Percentiles rank a stretch among this genome's conserved stretches.
These are phyloP conservation scores for Aspergillus taichungensis DNA, from an alignment of 495 filamentous ascomycete genomes.

Conservation along the genomic window DNA sequence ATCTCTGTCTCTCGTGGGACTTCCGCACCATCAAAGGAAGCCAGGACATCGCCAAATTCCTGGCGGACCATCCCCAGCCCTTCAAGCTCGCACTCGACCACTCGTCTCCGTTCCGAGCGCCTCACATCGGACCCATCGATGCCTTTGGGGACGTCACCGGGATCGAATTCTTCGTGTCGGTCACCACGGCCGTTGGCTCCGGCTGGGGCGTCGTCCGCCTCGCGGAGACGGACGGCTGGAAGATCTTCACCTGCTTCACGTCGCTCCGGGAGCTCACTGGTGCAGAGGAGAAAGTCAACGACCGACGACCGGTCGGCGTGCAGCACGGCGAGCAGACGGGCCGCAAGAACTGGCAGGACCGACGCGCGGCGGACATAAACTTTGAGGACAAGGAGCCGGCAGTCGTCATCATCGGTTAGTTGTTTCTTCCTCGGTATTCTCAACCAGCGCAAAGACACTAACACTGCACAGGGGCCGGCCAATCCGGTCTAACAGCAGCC, in stretches of 20 bases:
- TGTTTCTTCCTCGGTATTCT: not conserved
- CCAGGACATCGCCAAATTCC: conserved; percentile 40
- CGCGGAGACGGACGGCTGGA: conserved; percentile 47
- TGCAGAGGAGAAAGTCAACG: conserved; percentile 34
- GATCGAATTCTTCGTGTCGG: conserved; percentile 41
- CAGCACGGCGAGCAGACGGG: conserved; percentile 41
- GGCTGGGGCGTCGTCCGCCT: conserved; percentile 50
- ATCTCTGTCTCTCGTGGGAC: conserved; percentile 35
- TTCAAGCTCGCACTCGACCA: conserved; percentile 41
- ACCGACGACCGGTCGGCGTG: conserved; percentile 36
- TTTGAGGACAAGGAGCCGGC: conserved; percentile 47
- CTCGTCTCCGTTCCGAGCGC: conserved; percentile 34
- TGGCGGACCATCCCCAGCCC: conserved; percentile 30
- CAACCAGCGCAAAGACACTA: not conserved
- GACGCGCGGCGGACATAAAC: conserved; percentile 43
- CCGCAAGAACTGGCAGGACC: conserved; percentile 60
- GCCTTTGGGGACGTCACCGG: conserved; percentile 41
- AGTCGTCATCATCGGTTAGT: conserved; percentile 58
- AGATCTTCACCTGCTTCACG: conserved; percentile 57
- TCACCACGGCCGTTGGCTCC: conserved; percentile 38
- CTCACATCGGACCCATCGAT: conserved; percentile 41
- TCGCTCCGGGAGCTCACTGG: conserved; percentile 39
- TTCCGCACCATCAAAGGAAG: conserved; percentile 46
- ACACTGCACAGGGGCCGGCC: conserved; percentile 31
- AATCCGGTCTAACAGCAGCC: conserved; percentile 49